Evolutionary conservation across 371 early-diverging fungal genomes (phyloP), one percentile per base, ranked within the genome.

Genomic region (Batkoa obscura): DNA sequence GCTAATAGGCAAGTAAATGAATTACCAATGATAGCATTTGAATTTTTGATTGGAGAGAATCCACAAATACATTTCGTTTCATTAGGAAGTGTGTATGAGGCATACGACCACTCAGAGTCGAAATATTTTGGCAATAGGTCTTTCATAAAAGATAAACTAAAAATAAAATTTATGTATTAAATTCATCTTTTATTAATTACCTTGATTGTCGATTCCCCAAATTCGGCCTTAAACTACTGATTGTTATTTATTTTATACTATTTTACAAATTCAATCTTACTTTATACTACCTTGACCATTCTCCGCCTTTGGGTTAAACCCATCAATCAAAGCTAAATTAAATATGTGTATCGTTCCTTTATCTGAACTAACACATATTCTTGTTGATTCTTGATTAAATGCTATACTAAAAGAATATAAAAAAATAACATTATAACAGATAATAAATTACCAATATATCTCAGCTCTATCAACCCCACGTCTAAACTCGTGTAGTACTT

Each of bases 281-380:
- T 1, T 31, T 2, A 35, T 53, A 13, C 50, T 31, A n/a, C 31
- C 3, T 50, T 17, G 9, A n/a, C n/a, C n/a, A n/a, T n/a, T n/a
- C n/a, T n/a, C n/a, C 3, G 15, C 50, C 13, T 8, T 3, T 10
- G 50, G 9, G n/a, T 35, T 50, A 31, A 50, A 33, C n/a, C n/a
- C n/a, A n/a, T n/a, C n/a, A n/a, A n/a, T n/a, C n/a, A n/a, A n/a
- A n/a, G 79, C 84, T 15, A 94, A 74, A 56, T 88, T 84, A 60
- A 94, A 94, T 1, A 94, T 70, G 63, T 94, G 95, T 5, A 94
- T 80, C 1, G 95, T 94, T 13, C 88, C 88, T 60, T 94, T 91
- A 66, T 93, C 94, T 0, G 86, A 86, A 2, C 90, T 80, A 4
- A 88, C 90, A 61, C 84, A 81, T 15, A 92, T 66, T 35, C 86